These are phyloP conservation scores for Phoenix roebelenii DNA, from an alignment of 176 grass and related monocot species.

Conservation along the genomic window DNA sequence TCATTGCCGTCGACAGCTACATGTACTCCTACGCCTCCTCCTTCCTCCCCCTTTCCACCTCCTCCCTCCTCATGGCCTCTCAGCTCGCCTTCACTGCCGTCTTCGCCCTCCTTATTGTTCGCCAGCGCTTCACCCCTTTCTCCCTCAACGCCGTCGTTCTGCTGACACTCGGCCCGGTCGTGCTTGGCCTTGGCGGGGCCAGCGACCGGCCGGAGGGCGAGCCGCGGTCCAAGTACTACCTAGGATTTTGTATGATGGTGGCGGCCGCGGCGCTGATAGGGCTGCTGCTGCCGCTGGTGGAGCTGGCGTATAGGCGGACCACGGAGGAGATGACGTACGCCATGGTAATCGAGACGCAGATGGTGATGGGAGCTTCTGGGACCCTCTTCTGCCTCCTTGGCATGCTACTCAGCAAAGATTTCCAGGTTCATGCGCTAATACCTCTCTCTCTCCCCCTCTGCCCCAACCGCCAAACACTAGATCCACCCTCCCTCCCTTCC, in stretches of 20 bases:
- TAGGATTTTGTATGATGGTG: conserved; percentile 45
- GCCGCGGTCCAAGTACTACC: conserved; percentile 30
- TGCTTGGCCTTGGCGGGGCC: conserved; percentile 33
- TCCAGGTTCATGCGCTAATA: conserved; percentile 1
- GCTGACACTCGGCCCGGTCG: conserved; percentile 54
- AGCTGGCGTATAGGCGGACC: conserved; percentile 21
- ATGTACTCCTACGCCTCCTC: conserved; percentile 36
- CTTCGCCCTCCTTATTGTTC: conserved; percentile 49
- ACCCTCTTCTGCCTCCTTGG: conserved; percentile 52
- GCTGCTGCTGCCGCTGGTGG: conserved; percentile 48
- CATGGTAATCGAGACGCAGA: conserved; percentile 59
- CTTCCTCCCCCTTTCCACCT: conserved; percentile 59
- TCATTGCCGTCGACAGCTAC: conserved; percentile 41
- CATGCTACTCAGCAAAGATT: conserved; percentile 54
- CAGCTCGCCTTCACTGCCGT: conserved; percentile 76
- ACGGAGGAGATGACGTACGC: conserved; percentile 23
- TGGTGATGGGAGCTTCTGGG: conserved; percentile 49
- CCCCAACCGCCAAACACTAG: no score
- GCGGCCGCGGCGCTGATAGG: conserved; percentile 42
- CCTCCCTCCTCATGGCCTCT: conserved; percentile 55
- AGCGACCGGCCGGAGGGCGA: conserved; percentile 30
- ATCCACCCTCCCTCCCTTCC: no score
- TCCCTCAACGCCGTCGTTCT: conserved; percentile 64
- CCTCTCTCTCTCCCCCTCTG: no score
- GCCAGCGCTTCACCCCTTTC: conserved; percentile 53